phyloP scores from a whole-genome alignment of 2,329 filamentous ascomycete genomes.

The Talaromyces sp. region DNA sequence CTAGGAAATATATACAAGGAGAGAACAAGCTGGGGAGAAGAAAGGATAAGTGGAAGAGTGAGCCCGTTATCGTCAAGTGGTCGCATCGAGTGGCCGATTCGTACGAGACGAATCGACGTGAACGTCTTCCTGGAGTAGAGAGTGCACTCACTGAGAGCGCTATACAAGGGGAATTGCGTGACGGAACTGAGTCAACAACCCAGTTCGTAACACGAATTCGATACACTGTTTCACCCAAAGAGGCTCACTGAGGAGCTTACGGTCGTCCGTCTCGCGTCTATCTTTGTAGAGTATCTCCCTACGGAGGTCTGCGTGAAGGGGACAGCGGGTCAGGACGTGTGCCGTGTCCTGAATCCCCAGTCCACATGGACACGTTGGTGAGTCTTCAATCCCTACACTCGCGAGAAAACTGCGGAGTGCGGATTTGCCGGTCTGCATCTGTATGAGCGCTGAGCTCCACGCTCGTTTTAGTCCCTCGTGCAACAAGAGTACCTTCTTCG shows the following conservation, averaged over 20 bases:
- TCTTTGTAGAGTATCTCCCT: not conserved
- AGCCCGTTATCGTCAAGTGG: not conserved
- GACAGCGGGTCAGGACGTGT: not conserved
- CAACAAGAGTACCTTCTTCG: not conserved
- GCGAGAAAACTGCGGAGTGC: not conserved
- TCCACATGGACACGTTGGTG: not conserved
- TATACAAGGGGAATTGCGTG: not conserved
- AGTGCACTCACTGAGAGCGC: not conserved
- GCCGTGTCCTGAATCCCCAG: not conserved
- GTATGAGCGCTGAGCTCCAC: not conserved
- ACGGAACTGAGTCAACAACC: not conserved
- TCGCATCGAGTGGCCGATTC: not conserved
- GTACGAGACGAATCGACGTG: not conserved
- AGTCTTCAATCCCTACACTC: not conserved
- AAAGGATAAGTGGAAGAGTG: not conserved
- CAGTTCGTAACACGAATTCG: not conserved
- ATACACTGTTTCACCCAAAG: not conserved
- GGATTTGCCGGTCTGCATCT: not conserved
- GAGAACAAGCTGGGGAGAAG: not conserved
- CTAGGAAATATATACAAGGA: not conserved
- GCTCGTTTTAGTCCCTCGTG: not conserved
- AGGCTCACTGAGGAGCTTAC: not conserved
- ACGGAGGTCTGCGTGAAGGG: not conserved
- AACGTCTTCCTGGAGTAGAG: not conserved
- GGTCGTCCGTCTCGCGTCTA: not conserved